Conservation (phyloP, 106 monocot genomes). For the Phalaenopsis aphrodite region DNA sequence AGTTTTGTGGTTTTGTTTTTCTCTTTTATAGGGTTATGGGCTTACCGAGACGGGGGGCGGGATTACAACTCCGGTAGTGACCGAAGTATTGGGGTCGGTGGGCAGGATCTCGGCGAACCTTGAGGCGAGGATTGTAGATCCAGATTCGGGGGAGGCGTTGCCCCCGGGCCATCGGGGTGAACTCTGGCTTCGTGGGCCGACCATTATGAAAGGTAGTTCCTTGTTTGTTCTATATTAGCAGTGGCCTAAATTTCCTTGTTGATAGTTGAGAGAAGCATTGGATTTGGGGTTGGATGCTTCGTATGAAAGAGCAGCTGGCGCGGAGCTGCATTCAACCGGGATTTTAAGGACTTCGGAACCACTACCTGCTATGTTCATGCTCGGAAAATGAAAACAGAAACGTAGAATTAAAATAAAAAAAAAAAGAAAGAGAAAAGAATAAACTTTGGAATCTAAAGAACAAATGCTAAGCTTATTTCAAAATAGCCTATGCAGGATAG, state of each 20-base stretch:
- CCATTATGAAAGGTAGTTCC: conserved; percentile 64
- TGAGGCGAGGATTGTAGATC: conserved; percentile 63
- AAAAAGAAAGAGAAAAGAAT: no score
- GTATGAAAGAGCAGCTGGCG: no score
- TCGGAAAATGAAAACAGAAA: no score
- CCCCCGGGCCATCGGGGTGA: conserved; percentile 41
- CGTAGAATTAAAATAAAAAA: no score
- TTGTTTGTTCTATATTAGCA: neutral
- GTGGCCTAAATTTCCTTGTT: neutral
- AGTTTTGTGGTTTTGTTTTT: neutral
- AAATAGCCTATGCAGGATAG: no score
- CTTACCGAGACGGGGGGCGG: conserved; percentile 43
- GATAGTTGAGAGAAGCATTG: neutral
- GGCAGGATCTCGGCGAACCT: conserved; percentile 28
- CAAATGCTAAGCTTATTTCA: no score
- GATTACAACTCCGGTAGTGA: conserved; percentile 31
- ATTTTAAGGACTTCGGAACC: no score
- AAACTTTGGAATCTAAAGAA: no score
- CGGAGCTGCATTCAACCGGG: no score
- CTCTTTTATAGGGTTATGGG: conserved; percentile 39
- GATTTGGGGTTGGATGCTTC: no score
- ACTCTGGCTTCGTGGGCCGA: conserved; percentile 61
- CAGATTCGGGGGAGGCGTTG: conserved; percentile 33
- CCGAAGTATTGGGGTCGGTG: conserved; percentile 25
- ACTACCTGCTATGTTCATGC: no score